Base-by-base conservation (phyloP, 805 yeast species). In the Candida oleophila region DNA sequence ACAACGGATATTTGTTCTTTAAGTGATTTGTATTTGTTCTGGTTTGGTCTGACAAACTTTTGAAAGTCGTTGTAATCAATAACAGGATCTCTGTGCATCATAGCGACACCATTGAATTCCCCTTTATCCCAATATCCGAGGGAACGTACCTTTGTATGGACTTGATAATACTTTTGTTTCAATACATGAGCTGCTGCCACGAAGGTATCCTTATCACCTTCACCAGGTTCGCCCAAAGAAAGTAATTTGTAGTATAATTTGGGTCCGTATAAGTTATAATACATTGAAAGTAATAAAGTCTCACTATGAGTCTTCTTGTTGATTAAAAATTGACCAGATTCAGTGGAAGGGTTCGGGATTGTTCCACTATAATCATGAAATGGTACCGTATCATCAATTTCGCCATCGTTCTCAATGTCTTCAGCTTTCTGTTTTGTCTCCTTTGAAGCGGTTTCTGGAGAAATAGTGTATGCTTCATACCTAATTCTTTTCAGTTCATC, bases 1-100 rank as follows among this genome's bases (percentile, higher is more conserved):
- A 42, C 30, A 3, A 4, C 4, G 18, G 18, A 12, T 3, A 44
- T 32, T 40, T 42, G 40, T 41, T 30, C 37, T n/a, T 16, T 3
- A 8, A 30, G 32, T 15, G 35, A 16, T 7, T 38, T 22, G 8
- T 15, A 42, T 18, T 33, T 25, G 4, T 41, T 14, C 9, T 28
- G 22, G 25, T n/a, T 14, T 4, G 38, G 32, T 19, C 42, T 42
- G n/a, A 47, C 12, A 14, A 37, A 22, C 38, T 47, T 28, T 30
- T 45, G 38, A 22, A 42, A 48, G 15, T 41, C 44, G 20, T 53
- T 50, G 52, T 54, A 60, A 49, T 66, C 73, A 14, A 53, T 52
- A 2, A 55, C 54, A 2, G 71, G 66, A 43, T 61, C 60, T 53
- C 59, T 45, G 45, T 59, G 61, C 55, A 76, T 53, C 72, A 67